Evolutionary conservation across 1,139 yeast species (phyloP), one percentile per base, ranked within the genome.

Genomic region (Yamadazyma conglobata): DNA sequence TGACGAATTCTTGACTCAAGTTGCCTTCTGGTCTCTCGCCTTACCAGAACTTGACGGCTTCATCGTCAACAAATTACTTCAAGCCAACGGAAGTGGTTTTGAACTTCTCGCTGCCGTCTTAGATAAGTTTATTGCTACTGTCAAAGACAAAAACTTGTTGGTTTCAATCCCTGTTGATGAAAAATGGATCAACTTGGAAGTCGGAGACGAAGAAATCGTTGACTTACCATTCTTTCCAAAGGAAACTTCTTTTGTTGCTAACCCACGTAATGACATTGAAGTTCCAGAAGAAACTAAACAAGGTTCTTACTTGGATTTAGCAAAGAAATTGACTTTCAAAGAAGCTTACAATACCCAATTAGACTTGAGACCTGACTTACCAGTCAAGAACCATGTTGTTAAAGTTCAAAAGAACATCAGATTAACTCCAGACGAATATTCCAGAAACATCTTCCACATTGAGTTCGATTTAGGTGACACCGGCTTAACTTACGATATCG

Each of bases 381-480:
- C 96, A 15, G 84, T 84, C 32, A 70, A 82, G 58, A 89, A 85
- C 63, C 88, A 79, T 51, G 74, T 88, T 33, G 94, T 88, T 36
- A 86, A 82, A 59, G 97, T 91, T 30, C 85, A 87, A 58, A 94
- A 85, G 52, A 89, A 88, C 67, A 81, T 79, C 61, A 78, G 97
- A 52, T 83, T 91, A 43, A 91, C 97, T n/a, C 97, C 97, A 8
- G 54, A 52, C 25, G 91, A 85, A 50, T 91, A 91, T 58, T 86
- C 86, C 39, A 85, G 98, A 66, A 85, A 91, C 60, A 89, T 91
- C 52, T 91, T 91, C 88, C 96, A 91, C 56, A 83, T 91, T 48
- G 97, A 91, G 62, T 86, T 91, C 47, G 98, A 91, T 56, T 74
- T 80, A 48, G 63, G 89, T 30, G 95, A 95, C 31, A 88, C 97